phyloP scores from a whole-genome alignment of 495 filamentous ascomycete genomes.

The Aspergillus funiculosus region DNA sequence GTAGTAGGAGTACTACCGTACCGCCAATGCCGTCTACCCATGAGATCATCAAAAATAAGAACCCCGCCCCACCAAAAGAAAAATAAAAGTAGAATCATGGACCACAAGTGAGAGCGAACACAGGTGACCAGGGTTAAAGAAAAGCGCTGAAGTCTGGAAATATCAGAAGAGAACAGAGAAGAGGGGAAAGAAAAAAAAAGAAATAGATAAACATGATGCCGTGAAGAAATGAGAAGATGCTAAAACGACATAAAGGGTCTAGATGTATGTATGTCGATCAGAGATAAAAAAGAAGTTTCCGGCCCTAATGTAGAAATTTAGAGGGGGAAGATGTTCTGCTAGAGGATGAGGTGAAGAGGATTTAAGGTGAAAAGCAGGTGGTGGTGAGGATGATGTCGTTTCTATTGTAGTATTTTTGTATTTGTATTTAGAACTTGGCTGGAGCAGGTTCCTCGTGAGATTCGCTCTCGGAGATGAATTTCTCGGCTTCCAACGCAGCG shows the following conservation, averaged over 20 bases:
- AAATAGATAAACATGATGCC: conserved; percentile 13
- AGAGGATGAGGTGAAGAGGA: not conserved
- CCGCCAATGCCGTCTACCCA: no score
- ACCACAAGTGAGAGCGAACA: no score
- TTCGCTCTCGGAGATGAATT: conserved; percentile 75
- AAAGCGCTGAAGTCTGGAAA: conserved; percentile 23
- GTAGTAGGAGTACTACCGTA: no score
- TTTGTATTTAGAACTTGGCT: conserved; percentile 51
- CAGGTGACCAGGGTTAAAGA: no score
- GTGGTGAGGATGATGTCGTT: not conserved
- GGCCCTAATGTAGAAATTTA: not conserved
- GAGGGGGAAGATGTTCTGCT: conserved; percentile 4
- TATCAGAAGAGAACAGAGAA: conserved; percentile 16
- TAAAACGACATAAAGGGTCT: conserved; percentile 5
- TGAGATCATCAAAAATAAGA: no score
- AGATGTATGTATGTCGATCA: not conserved
- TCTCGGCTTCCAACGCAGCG: conserved; percentile 91
- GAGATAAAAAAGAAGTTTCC: conserved; percentile 7
- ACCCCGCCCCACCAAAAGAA: no score
- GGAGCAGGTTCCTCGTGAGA: conserved; percentile 37
- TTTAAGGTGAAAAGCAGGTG: not conserved
- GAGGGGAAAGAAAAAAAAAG: conserved; percentile 5
- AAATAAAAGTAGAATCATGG: conserved; percentile 15
- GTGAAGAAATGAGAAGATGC: not conserved
- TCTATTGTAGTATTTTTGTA: not conserved